A percentile compares a stretch with the other conserved stretches of the same genome.
Evolutionary conservation across 371 early-diverging fungal genomes (phyloP).

Genomic region (Vittaforma corneae): DNA sequence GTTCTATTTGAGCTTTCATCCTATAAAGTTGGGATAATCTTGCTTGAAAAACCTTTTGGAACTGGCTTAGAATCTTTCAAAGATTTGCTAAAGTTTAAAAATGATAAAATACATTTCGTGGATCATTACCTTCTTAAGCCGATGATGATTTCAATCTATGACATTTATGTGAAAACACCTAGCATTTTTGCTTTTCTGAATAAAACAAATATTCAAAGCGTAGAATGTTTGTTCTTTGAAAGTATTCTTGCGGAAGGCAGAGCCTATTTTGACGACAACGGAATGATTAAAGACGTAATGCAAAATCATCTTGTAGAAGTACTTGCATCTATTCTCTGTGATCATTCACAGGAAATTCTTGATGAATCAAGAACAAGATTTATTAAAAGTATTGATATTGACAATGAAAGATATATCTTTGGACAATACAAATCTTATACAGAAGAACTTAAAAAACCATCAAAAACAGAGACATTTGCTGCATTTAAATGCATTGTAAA

Average conservation of each 20-base stretch:
- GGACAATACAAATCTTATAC: conserved; percentile 53
- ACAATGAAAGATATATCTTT: conserved; percentile 18
- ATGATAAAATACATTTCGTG: conserved; percentile 41
- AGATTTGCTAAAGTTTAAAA: conserved; percentile 33
- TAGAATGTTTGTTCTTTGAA: conserved; percentile 96
- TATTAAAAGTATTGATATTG: conserved; percentile 16
- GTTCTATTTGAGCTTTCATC: conserved; percentile 65
- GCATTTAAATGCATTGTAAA: conserved; percentile 12
- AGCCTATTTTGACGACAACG: conserved; percentile 95
- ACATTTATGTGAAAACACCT: conserved; percentile 14
- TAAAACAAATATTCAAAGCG: conserved; percentile 66
- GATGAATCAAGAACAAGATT: conserved; percentile 10
- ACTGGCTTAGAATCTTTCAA: conserved; percentile 71
- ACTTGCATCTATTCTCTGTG: conserved; percentile 72
- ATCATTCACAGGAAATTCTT: conserved; percentile 42
- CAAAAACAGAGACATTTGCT: conserved; percentile 51
- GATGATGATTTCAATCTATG: conserved; percentile 39
- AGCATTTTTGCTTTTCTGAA: conserved; percentile 13
- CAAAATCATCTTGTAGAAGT: conserved; percentile 88
- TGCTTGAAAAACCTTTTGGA: conserved; percentile 98
- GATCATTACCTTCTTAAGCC: conserved; percentile 59
- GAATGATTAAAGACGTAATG: conserved; percentile 95
- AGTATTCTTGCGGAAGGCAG: conserved; percentile 89
- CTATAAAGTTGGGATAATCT: conserved; percentile 61
- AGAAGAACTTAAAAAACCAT: conserved; percentile 26